Base-by-base conservation (phyloP, 306 rosid species). In the Trifolium fragiferum region DNA sequence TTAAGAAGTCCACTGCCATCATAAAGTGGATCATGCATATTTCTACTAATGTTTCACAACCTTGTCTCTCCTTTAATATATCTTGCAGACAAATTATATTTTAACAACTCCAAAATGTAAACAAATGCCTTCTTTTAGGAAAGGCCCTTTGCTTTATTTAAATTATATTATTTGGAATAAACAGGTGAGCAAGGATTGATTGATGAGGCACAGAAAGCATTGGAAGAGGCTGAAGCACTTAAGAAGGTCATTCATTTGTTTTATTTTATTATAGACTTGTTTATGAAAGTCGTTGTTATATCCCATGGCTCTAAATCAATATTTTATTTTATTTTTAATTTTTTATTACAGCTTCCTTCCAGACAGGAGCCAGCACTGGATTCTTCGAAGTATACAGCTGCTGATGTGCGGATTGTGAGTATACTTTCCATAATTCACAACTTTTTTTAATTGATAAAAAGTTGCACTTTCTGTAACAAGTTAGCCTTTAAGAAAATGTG, bases 161-260 rank as follows among this genome's bases (percentile, higher is more conserved):
- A 74, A 5, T 65, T 32, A 74, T 58, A 32, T 76, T 54, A 58
- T 50, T 74, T 82, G 84, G 70, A 82, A 73, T 81, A 76, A 80
- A 73, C 86, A 95, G 99, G 99, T 73, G 99, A 95, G 86, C 96
- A 95, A 84, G 99, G 99, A 83, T 84, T 90, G 91, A 87, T 95
- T 78, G 99, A 95, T 64, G 99, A 95, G 83, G 99, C 99, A 50
- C 97, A 95, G 70, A 95, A 95, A 77, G 98, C 96, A n/a, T 69
- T 95, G 88, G 99, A 95, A 84, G 99, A 95, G 85, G 99, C 99
- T 79, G 99, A 95, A 86, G 99, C 99, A 7, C 90, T 95, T 71
- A 92, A 90, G 84, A 95, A 95, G 98, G 99, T 91, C 72, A 62
- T 73, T 43, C 70, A 50, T 40, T 49, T 62, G 71, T 33, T 80